Base-by-base conservation (phyloP, 2,329 filamentous ascomycete species). In the Fusarium cicatricum region DNA sequence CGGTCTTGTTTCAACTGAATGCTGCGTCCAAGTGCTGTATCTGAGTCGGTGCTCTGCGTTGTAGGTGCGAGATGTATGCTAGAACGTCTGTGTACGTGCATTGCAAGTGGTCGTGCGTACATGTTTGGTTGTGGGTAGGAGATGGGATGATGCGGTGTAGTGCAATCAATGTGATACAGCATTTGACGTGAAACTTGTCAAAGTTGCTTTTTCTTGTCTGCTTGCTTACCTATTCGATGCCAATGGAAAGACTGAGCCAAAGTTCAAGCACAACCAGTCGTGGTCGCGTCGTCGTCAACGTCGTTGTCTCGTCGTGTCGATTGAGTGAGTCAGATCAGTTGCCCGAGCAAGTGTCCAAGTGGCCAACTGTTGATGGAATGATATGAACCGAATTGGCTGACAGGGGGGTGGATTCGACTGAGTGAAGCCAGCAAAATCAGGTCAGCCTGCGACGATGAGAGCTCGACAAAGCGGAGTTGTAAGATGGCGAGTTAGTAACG, bases 361-460 rank as follows among this genome's bases (percentile, higher is more conserved):
- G 36, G 58, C 52, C 56, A 49, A 56, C 46, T 52, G 38, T 43
- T 38, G 43, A 62, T 54, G 58, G 58, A 59, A 61, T 64, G 61
- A 49, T 43, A 55, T 31, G 19, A 45, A 45, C 46, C 38, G 33
- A 39, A 41, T 51, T 56, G 36, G 33, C 44, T 32, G 52, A 44
- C 49, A 45, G 40, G 40, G 26, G 39, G 28, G 38, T 45, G 44
- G 23, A 17, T 54, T 33, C 15, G 19, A 36, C 42, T 21, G 32
- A 42, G 32, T 16, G 28, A 53, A 40, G 31, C 40, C 54, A 49
- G 34, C 37, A 53, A 43, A 43, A 23, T 45, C 36, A 33, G 46
- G 41, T 38, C 23, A 60, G 16, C 16, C 46, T 48, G 50, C 26
- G 29, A 55, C 34, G 34, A 43, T 16, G 49, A 42, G 38, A 47